phyloP scores from a whole-genome alignment of 768 basidiomycete species.

The Russula abietina region DNA sequence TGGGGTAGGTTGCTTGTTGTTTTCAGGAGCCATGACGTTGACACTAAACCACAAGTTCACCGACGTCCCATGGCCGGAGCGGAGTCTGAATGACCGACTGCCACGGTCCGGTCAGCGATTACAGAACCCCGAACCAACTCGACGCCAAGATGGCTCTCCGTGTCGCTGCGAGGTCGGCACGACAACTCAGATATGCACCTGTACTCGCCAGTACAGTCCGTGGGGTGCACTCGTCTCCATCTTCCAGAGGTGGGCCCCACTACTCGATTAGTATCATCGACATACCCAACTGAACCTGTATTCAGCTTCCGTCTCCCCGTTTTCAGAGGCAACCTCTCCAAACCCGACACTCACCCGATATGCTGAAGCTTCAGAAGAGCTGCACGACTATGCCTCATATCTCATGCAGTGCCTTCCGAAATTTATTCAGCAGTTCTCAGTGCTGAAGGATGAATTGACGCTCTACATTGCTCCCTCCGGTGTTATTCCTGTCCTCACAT shows the following conservation, averaged over 20 bases:
- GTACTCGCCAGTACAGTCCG: conserved; percentile 28
- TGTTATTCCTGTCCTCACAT: conserved; percentile 79
- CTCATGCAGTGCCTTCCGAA: conserved; percentile 90
- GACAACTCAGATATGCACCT: conserved; percentile 46
- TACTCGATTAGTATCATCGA: neutral
- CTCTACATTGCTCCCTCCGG: conserved; percentile 81
- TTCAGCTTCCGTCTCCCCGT: conserved; percentile 67
- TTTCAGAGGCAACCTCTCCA: conserved; percentile 82
- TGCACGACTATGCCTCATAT: conserved; percentile 93
- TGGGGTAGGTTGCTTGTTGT: conserved; percentile 26
- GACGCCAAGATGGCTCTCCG: conserved; percentile 40
- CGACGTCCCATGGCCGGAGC: conserved; percentile 8
- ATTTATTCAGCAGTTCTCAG: conserved; percentile 96
- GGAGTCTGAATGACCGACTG: conserved; percentile 19
- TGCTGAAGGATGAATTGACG: conserved; percentile 91
- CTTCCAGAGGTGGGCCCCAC: conserved; percentile 41
- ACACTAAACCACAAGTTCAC: neutral
- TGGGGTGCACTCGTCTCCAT: conserved; percentile 28
- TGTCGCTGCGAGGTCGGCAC: conserved; percentile 40
- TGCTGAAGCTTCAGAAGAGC: conserved; percentile 63
- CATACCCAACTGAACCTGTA: neutral
- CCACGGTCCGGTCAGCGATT: conserved; percentile 5
- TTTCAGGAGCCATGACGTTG: conserved; percentile 1
- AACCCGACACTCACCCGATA: conserved; percentile 75
- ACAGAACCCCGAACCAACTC: neutral